Percentiles rank a stretch among this genome's conserved stretches.
Conservation (phyloP, 805 yeast genomes). For the Zygosaccharomyces pseudorouxii region DNA sequence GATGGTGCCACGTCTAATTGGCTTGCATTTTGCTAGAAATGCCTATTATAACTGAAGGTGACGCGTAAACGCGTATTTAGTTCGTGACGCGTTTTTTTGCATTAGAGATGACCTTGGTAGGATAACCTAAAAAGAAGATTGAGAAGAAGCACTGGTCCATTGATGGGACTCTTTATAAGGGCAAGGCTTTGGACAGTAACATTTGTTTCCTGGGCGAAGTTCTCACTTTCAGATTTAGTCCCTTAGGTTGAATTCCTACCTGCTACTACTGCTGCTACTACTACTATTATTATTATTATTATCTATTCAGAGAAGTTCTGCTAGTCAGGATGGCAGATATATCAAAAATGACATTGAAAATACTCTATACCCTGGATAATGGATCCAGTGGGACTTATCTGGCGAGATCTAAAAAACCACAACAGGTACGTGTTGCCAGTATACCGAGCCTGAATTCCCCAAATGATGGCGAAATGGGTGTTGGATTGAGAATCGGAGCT, state of each 20-base stretch:
- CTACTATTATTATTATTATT: background rate
- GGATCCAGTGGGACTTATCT: constrained; percentile 28
- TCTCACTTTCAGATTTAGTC: background rate
- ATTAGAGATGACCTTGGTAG: constrained; percentile 2
- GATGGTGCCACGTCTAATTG: background rate
- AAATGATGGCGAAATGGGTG: constrained; percentile 10
- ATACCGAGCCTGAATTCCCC: constrained; percentile 23
- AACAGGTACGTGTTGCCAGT: constrained; percentile 26
- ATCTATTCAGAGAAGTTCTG: background rate
- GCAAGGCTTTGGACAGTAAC: background rate
- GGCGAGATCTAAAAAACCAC: constrained; percentile 30
- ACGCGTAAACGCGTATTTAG: constrained; percentile 6
- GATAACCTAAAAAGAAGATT: background rate
- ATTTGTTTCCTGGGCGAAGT: background rate
- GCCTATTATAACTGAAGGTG: background rate
- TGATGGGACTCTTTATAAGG: constrained; percentile 2
- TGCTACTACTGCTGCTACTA: too few species aligned
- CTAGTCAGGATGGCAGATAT: constrained; percentile 20
- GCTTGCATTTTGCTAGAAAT: background rate
- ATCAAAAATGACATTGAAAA: constrained; percentile 31
- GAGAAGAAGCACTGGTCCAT: background rate
- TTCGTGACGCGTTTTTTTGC: constrained; percentile 2
- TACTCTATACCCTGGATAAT: constrained; percentile 33
- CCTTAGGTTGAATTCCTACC: background rate
- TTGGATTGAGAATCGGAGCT: constrained; percentile 29